Evolutionary conservation across 176 grass and related monocot genomes (phyloP), one percentile per base, ranked within the genome.

Genomic region (Chrysopogon serrulatus): DNA sequence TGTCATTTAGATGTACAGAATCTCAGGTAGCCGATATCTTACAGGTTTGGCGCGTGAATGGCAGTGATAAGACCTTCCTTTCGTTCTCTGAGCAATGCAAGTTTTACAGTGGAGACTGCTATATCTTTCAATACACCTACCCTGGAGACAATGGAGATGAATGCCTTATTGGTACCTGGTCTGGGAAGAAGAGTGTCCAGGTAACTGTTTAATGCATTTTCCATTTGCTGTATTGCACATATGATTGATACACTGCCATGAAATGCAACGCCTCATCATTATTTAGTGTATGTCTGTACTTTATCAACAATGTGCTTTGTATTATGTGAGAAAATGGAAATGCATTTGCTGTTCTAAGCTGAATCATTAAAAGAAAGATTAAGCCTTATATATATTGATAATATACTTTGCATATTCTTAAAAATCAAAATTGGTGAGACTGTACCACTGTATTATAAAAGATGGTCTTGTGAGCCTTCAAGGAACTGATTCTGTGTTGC

Each of bases 71-170:
- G 74, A 82, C 71, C 76, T 90, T 95, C 60, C 87, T 99, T 68
- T 88, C 93, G 69, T 90, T 94, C 83, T 92, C 91, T 28, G 93
- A 99, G 70, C 96, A 99, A 88, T 94, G 89, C 90, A 99, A 94
- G 87, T 99, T 99, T 89, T 98, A 90, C 69, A 95, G 89, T 87
- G 96, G 96, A 65, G 96, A 98, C 76, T 98, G 96, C 71, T 95
- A 96, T 81, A 92, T 98, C 23, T 98, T 98, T 83, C 96, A 94
- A 90, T 98, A 98, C 88, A 91, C 83, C 80, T 98, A 98, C 84
- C 84, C 93, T 83, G 96, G 93, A 73, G 91, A 95, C 4, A 87
- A 89, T 35, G 92, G 89, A 60, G 96, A 98, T 45, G 96, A 98
- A 84, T 91, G 89, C 63, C 78, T 98, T 43, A 92, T 98, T 65